phyloP scores from a whole-genome alignment of 116 monocot species.

The Trichopus zeylanicus region DNA sequence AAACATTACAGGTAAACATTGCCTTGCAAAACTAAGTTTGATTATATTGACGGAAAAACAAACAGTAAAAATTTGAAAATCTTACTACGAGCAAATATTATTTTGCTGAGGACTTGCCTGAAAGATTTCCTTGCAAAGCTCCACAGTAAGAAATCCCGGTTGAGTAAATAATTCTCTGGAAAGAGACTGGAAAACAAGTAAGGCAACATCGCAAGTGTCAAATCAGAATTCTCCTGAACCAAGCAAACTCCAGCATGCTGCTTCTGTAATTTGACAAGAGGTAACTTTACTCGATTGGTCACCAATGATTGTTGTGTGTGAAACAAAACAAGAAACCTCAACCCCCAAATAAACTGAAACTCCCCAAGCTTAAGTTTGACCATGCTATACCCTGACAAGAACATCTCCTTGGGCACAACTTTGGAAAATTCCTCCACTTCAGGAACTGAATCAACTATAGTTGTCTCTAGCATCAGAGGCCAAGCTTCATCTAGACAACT shows the following conservation, averaged over 20 bases:
- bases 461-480: conserved; percentile 69
- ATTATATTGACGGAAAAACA: not conserved
- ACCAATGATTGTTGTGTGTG: conserved; percentile 21
- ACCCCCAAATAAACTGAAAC: conserved; percentile 80
- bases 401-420: conserved; percentile 13
- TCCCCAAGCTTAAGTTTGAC: conserved; percentile 48
- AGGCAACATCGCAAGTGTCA: conserved; percentile 29
- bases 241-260: conserved; percentile 13
- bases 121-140: conserved; percentile 63
- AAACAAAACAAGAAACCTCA: conserved; percentile 68
- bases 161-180: conserved; percentile 52
- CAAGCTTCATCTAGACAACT: conserved; percentile 66
- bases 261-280: conserved; percentile 13
- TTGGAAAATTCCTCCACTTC: conserved; percentile 22
- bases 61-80: not conserved
- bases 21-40: not conserved
- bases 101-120: conserved; percentile 35
- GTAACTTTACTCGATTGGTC: conserved; percentile 6
- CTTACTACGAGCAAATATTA: not conserved
- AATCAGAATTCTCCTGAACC: conserved; percentile 14
- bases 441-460: conserved; percentile 64
- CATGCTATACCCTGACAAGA: conserved; percentile 66
- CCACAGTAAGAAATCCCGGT: conserved; percentile 44
- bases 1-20: not conserved
- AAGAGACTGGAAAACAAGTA: conserved; percentile 51